phyloP scores from a whole-genome alignment of 2,329 filamentous ascomycete genomes.

The Curvularia spicifera region DNA sequence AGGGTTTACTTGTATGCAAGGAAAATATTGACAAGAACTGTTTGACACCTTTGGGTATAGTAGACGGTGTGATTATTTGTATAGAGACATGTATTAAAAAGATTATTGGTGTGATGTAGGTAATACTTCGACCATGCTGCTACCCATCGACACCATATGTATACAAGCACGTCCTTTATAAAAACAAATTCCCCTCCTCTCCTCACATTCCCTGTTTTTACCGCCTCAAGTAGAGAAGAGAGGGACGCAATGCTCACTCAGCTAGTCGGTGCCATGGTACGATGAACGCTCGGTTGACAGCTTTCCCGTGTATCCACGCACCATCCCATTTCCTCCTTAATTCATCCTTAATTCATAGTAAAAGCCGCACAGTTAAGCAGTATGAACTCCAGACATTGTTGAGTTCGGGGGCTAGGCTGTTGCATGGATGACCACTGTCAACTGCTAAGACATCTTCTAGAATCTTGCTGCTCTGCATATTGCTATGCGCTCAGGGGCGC shows the following conservation, averaged over 20 bases:
- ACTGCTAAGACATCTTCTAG: slow-evolving; percentile 6
- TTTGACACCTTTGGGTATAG: not conserved
- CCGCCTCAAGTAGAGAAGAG: slow-evolving; percentile 1
- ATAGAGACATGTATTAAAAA: not conserved
- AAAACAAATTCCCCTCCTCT: not conserved
- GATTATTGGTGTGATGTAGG: not conserved
- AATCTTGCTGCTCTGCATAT: not conserved
- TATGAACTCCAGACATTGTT: slow-evolving; percentile 3
- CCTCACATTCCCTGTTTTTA: not conserved
- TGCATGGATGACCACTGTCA: slow-evolving; percentile 7
- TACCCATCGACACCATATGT: slow-evolving; percentile 1
- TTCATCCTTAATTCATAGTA: not conserved
- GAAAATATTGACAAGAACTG: too few relatives aligned
- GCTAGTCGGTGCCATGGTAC: not conserved
- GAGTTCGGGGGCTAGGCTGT: slow-evolving; percentile 1
- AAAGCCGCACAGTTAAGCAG: slow-evolving; percentile 8
- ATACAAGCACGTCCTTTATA: slow-evolving; percentile 1
- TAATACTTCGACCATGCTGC: not conserved
- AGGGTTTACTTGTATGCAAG: not conserved
- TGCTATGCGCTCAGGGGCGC: slow-evolving; percentile 12
- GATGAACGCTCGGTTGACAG: slow-evolving; percentile 4
- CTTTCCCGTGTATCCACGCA: not conserved
- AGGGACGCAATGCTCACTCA: slow-evolving; percentile 1
- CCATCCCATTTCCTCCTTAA: not conserved
- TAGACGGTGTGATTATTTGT: not conserved